Conservation (phyloP, 768 basidiomycete species). For the Amanita rimosa region DNA sequence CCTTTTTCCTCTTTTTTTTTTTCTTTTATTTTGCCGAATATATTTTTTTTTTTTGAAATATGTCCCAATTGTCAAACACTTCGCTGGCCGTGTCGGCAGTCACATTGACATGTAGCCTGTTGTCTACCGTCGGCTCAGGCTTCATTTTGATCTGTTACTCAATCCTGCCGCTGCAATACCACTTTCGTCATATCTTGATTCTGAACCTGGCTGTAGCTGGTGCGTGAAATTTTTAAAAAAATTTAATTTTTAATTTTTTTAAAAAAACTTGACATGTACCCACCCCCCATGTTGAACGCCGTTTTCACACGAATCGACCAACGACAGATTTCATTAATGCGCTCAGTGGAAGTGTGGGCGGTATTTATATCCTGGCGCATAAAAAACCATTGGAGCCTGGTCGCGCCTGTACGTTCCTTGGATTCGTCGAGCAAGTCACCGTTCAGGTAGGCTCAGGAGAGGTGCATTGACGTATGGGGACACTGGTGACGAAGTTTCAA, state of each 20-base stretch:
- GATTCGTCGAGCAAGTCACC: background rate
- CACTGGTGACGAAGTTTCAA: background rate
- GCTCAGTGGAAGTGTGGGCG: slow-evolving; percentile 7
- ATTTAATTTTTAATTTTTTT: too few species aligned
- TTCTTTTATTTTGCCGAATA: background rate
- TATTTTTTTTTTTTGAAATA: background rate
- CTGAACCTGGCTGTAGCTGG: slow-evolving; percentile 9
- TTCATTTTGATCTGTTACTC: slow-evolving; percentile 10
- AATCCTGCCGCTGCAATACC: slow-evolving; percentile 5
- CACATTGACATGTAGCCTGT: slow-evolving; percentile 6
- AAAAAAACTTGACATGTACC: too few species aligned
- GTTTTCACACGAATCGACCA: too few species aligned
- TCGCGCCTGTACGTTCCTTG: background rate
- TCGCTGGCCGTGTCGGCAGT: background rate
- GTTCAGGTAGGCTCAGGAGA: background rate
- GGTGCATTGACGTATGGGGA: too few species aligned
- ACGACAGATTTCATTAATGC: slow-evolving; percentile 9
- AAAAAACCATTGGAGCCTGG: background rate
- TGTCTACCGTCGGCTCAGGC: slow-evolving; percentile 8
- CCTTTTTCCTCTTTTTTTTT: too few species aligned
- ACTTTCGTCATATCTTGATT: slow-evolving; percentile 11
- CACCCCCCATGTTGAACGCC: too few species aligned
- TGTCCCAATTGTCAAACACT: background rate
- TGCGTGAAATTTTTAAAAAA: too few species aligned
- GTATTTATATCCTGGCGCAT: slow-evolving; percentile 7